phyloP scores from a whole-genome alignment of 306 rosid species.

The Cucurbita maxima region DNA sequence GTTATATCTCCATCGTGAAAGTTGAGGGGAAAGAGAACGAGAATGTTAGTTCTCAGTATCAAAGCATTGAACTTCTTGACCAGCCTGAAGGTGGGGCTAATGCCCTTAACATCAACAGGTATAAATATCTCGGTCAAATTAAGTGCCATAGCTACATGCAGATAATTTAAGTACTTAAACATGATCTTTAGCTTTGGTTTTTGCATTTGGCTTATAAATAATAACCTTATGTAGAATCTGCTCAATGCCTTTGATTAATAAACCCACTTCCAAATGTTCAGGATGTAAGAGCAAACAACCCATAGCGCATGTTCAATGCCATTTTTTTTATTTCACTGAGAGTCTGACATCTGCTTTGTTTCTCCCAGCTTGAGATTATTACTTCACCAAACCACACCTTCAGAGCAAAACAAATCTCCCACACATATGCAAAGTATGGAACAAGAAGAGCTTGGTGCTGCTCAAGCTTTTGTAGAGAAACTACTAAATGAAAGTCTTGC shows the following conservation, averaged over 20 bases:
- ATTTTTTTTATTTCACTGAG: neutral
- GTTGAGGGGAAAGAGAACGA: constrained; percentile 41
- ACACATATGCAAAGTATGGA: constrained; percentile 31
- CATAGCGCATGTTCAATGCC: neutral
- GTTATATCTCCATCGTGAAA: constrained; percentile 61
- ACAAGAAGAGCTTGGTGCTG: constrained; percentile 39
- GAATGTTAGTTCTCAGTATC: constrained; percentile 32
- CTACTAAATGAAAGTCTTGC: constrained; percentile 55
- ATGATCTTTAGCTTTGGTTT: neutral
- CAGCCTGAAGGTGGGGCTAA: constrained; percentile 95
- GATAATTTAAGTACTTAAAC: neutral
- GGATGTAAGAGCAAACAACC: no score
- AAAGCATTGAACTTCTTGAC: constrained; percentile 49
- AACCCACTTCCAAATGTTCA: no score
- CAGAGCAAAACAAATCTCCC: constrained; percentile 39
- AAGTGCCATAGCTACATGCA: neutral
- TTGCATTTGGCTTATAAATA: neutral
- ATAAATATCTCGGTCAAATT: neutral
- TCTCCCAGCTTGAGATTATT: constrained; percentile 64
- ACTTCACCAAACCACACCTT: constrained; percentile 52
- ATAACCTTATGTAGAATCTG: neutral
- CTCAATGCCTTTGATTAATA: neutral
- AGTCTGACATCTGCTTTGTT: constrained; percentile 16
- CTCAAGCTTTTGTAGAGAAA: constrained; percentile 48
- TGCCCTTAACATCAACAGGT: constrained; percentile 88